These are phyloP conservation scores for Graphilbum fragrans DNA, from an alignment of 2,329 filamentous ascomycete species.

Conservation along the genomic window DNA sequence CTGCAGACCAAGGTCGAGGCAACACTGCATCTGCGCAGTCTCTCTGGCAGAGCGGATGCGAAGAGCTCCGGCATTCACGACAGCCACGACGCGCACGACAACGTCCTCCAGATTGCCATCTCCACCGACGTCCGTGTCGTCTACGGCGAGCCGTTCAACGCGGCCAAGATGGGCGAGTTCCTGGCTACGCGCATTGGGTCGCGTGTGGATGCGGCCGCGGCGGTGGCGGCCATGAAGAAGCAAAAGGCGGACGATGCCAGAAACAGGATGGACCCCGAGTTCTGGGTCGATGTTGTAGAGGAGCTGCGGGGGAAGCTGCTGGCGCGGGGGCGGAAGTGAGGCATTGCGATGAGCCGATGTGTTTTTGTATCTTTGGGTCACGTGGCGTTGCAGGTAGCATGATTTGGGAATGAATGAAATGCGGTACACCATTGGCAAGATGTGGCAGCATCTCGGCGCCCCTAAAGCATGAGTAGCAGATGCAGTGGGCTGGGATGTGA, in stretches of 20 bases:
- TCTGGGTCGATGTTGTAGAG: conserved; percentile 42
- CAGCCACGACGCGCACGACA: conserved; percentile 19
- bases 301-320: conserved; percentile 44
- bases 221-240: conserved; percentile 17
- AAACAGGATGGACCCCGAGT: too few species aligned
- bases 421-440: too few species aligned
- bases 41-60: neutral
- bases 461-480: too few species aligned
- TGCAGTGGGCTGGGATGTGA: too few species aligned
- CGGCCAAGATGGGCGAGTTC: conserved; percentile 63
- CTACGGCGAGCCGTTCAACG: conserved; percentile 70
- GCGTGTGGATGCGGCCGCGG: conserved; percentile 14
- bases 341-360: too few species aligned
- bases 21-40: conserved; percentile 37
- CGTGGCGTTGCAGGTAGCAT: too few species aligned
- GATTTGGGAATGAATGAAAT: too few species aligned
- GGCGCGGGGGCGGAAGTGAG: conserved; percentile 40
- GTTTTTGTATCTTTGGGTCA: too few species aligned
- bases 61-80: neutral
- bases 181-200: conserved; percentile 40
- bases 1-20: conserved; percentile 59
- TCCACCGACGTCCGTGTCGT: conserved; percentile 48
- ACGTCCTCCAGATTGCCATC: conserved; percentile 34
- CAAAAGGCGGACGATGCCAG: conserved; percentile 18
- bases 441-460: too few species aligned